phyloP scores from a whole-genome alignment of 140 eudicot species.

The Bidens hawaiensis region DNA sequence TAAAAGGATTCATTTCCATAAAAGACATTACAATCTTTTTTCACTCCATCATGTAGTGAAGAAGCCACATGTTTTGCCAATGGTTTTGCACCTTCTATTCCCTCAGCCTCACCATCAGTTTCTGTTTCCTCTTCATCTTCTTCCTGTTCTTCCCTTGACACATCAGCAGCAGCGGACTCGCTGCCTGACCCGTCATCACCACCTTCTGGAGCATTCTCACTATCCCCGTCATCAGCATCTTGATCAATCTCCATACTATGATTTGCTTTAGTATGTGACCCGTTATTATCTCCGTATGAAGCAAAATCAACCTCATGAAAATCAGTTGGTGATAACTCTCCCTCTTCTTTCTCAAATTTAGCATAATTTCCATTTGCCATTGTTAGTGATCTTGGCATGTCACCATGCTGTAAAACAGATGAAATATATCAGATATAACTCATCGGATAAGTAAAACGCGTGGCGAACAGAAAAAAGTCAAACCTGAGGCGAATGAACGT shows the following conservation, averaged over 20 bases:
- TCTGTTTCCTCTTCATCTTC: conserved; percentile 77
- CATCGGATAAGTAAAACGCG: conserved; percentile 10
- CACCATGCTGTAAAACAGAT: conserved; percentile 39
- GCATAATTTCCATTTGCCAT: conserved; percentile 41
- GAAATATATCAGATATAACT: background rate
- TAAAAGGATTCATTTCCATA: conserved; percentile 76
- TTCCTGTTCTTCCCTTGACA: conserved; percentile 69
- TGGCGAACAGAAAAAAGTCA: background rate
- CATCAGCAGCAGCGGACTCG: conserved; percentile 85
- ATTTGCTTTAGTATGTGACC: conserved; percentile 34
- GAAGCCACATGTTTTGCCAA: conserved; percentile 60
- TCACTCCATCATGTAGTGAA: conserved; percentile 34
- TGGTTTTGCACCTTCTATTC: conserved; percentile 62
- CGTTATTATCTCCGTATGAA: conserved; percentile 34
- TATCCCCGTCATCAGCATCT: conserved; percentile 73
- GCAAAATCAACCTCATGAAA: conserved; percentile 52
- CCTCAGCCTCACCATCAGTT: conserved; percentile 87
- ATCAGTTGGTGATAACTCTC: conserved; percentile 83
- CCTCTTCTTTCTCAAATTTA: conserved; percentile 92
- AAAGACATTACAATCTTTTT: conserved; percentile 49
- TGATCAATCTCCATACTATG: conserved; percentile 33
- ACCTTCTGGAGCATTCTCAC: conserved; percentile 70
- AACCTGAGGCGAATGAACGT: no score
- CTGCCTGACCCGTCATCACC: conserved; percentile 86
- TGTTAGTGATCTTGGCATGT: conserved; percentile 35